Base-by-base conservation (phyloP, 1,284 basidiomycete genomes). In the Leccinum huronense region DNA sequence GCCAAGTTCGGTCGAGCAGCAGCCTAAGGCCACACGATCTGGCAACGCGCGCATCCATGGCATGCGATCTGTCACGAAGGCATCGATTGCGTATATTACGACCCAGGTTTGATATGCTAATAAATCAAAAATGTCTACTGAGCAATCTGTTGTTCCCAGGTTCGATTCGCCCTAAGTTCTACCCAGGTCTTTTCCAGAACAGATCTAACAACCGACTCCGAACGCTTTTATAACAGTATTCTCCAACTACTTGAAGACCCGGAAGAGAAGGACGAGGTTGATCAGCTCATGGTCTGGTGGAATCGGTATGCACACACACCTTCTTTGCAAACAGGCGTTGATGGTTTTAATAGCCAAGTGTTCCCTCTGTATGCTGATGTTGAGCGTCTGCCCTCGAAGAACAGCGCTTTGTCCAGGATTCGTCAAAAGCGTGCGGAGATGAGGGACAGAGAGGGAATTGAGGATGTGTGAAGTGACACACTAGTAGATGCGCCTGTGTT, bases 11-110 rank as follows among this genome's bases (percentile, higher is more conserved):
- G 56, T 57, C 23, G 58, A 19, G 30, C 56, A 57, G 13, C 34
- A 61, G 14, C 60, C 57, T 0, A 64, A 62, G 53, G 63, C 63
- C n/a, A 64, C 53, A 10, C 53, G 16, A 55, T 55, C 53, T n/a
- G 53, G 53, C 3, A 55, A 55, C 13, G 30, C 53, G 1, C 27
- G 30, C 16, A 55, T 55, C 30, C 53, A 55, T n/a, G 53, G 53
- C n/a, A 55, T 64, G 63, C 38, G 53, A 16, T 58, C 23, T 11
- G 60, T 64, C 2, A 64, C 51, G 2, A 64, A 45, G 23, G 48
- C 38, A 1, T 64, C 40, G 1, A 55, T 64, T 13, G 57, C 63
- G 8, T 64, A 64, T 9, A 19, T 65, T 42, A 27, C 57, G 10
- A 65, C 51, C 1, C 60, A 65, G 40, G 63, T 59, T 38, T 38